These are phyloP conservation scores for Trypanosoma caninum DNA, from an alignment of 208 protist species.

Conservation along the genomic window DNA sequence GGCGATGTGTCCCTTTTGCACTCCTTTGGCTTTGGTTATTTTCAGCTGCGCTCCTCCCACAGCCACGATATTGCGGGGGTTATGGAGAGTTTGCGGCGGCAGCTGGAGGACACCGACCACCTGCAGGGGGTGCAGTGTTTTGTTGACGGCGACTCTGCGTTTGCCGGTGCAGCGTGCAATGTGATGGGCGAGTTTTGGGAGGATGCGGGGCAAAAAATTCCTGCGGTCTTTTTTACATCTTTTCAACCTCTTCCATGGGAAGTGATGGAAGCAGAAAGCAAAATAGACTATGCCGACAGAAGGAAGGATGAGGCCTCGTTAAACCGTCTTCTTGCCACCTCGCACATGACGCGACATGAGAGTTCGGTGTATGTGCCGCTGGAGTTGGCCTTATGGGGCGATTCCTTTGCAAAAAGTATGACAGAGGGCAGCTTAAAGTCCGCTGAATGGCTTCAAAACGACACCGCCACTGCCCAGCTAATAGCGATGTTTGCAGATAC, in stretches of 20 bases:
- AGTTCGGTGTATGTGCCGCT: constrained; percentile 69
- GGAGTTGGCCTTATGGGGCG: constrained; percentile 47
- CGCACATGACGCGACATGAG: constrained; percentile 41
- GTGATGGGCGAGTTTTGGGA: constrained; percentile 67
- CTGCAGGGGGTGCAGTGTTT: constrained; percentile 78
- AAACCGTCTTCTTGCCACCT: constrained; percentile 68
- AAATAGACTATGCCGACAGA: constrained; percentile 50
- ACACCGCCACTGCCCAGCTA: constrained; percentile 73
- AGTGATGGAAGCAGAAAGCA: constrained; percentile 2
- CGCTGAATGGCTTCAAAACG: constrained; percentile 54
- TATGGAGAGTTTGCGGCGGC: constrained; percentile 38
- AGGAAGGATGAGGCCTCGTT: constrained; percentile 53
- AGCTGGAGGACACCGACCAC: constrained; percentile 62
- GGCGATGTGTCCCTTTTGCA: constrained; percentile 60
- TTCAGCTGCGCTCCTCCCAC: constrained; percentile 23
- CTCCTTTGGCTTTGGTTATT: constrained; percentile 71
- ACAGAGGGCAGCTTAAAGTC: neutral
- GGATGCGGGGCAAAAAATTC: constrained; percentile 57
- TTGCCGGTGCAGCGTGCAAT: constrained; percentile 66
- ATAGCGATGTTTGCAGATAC: constrained; percentile 64
- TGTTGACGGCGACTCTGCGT: constrained; percentile 70
- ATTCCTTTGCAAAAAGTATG: constrained; percentile 34
- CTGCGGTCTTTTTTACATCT: constrained; percentile 35
- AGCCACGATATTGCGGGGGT: constrained; percentile 22
- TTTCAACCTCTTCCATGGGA: constrained; percentile 49